phyloP scores from a whole-genome alignment of 306 rosid genomes.

The Lotus japonicus region DNA sequence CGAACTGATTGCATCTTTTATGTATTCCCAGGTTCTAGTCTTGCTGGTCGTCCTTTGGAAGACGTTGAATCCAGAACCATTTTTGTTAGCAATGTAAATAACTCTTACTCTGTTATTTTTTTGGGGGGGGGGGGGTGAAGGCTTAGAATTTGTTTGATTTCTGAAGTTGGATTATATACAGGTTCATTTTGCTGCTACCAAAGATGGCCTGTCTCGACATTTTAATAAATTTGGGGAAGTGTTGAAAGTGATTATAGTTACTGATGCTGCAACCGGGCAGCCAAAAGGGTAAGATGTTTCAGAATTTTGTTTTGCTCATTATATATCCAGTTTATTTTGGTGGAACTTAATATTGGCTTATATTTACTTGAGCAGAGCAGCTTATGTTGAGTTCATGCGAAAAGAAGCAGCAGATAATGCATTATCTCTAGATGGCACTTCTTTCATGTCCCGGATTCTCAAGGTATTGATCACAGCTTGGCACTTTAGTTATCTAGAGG shows the following conservation, averaged over 20 bases:
- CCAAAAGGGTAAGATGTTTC: conserved; percentile 71
- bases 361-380: conserved; percentile 61
- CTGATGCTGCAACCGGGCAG: conserved; percentile 78
- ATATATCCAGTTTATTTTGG: not conserved
- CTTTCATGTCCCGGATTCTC: conserved; percentile 88
- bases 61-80: conserved; percentile 87
- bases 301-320: conserved; percentile 9
- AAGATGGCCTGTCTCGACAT: conserved; percentile 84
- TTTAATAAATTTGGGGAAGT: conserved; percentile 85
- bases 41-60: conserved; percentile 59
- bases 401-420: conserved; percentile 90
- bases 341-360: conserved; percentile 12
- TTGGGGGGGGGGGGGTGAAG: not conserved
- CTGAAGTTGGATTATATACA: conserved; percentile 23
- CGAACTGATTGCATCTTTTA: not conserved
- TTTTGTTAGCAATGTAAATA: conserved; percentile 82
- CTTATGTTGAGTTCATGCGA: conserved; percentile 87
- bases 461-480: conserved; percentile 53
- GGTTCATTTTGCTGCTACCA: conserved; percentile 97
- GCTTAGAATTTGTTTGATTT: conserved; percentile 18
- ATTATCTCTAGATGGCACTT: conserved; percentile 82
- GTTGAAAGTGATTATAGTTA: conserved; percentile 64
- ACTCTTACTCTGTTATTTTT: conserved; percentile 18
- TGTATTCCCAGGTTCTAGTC: conserved; percentile 44
- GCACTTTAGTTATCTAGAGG: not conserved